These are phyloP conservation scores for Reticulascus tulasneorum DNA, from an alignment of 2,329 filamentous ascomycete genomes.

Conservation along the genomic window DNA sequence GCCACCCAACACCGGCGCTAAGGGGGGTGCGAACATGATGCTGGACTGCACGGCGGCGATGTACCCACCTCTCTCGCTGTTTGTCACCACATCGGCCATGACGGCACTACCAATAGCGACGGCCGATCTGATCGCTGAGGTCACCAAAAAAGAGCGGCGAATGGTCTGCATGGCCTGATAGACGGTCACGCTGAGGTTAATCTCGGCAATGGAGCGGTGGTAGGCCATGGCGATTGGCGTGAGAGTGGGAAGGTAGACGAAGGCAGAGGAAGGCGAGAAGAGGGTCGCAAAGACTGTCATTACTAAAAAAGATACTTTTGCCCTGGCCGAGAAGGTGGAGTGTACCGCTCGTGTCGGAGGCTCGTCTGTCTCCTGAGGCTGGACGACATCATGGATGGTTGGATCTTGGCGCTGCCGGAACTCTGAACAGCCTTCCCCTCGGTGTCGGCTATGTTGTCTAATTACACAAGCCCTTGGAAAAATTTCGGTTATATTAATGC, in stretches of 20 bases:
- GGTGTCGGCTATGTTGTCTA: no score
- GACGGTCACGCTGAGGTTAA: slow-evolving; percentile 50
- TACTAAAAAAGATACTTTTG: no score
- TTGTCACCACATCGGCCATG: slow-evolving; percentile 60
- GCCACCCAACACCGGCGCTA: slow-evolving; percentile 39
- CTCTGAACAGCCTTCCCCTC: no score
- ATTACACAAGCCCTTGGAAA: no score
- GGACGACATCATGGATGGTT: no score
- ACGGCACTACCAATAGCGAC: slow-evolving; percentile 59
- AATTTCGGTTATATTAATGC: no score
- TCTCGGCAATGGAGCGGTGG: slow-evolving; percentile 32
- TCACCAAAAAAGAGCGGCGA: slow-evolving; percentile 46
- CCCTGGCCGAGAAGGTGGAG: no score
- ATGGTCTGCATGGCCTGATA: slow-evolving; percentile 60
- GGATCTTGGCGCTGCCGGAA: no score
- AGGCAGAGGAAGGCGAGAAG: slow-evolving; percentile 42
- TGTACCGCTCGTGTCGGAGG: no score
- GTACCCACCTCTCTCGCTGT: slow-evolving; percentile 35
- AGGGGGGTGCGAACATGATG: slow-evolving; percentile 37
- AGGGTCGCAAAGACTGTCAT: slow-evolving; percentile 33
- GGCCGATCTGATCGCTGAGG: slow-evolving; percentile 36
- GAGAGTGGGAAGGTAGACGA: slow-evolving; percentile 54
- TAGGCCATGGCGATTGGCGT: slow-evolving; percentile 44
- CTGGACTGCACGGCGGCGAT: slow-evolving; percentile 38
- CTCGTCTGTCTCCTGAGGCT: no score